phyloP scores from a whole-genome alignment of 352 stramenopile genomes.

The Saprolegnia parasitica region DNA sequence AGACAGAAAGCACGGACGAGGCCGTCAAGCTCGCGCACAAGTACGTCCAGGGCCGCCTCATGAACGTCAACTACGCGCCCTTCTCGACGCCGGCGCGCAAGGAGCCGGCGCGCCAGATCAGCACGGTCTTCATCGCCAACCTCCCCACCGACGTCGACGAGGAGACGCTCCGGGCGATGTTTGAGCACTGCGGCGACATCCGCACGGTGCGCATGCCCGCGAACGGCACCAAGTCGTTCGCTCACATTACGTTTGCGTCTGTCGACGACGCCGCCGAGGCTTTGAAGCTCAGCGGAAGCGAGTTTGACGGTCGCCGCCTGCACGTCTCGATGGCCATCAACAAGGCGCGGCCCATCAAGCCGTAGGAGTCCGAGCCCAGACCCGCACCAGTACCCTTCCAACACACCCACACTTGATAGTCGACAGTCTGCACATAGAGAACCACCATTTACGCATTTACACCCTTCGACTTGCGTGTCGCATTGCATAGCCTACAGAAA shows the following conservation, averaged over 20 bases:
- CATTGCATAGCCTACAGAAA: too few species aligned
- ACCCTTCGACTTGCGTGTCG: too few species aligned
- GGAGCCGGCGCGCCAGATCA: constrained; percentile 42
- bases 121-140: constrained; percentile 97
- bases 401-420: too few species aligned
- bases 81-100: constrained; percentile 3
- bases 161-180: constrained; percentile 88
- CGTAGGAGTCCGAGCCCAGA: too few species aligned
- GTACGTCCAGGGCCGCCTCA: not conserved
- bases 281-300: not conserved
- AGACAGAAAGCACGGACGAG: constrained; percentile 1
- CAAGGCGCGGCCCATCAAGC: constrained; percentile 1
- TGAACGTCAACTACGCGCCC: constrained; percentile 18
- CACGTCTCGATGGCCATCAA: constrained; percentile 15
- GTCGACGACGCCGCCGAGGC: not conserved
- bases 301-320: constrained; percentile 15
- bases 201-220: constrained; percentile 90
- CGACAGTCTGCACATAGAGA: too few species aligned
- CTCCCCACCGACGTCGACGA: constrained; percentile 92
- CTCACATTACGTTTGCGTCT: constrained; percentile 20
- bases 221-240: constrained; percentile 85
- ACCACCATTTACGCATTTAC: too few species aligned
- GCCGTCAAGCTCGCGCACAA: constrained; percentile 8
- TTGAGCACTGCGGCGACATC: constrained; percentile 95
- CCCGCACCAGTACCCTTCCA: too few species aligned